phyloP scores from a whole-genome alignment of 495 filamentous ascomycete genomes.

The Tuber umbilicatum region DNA sequence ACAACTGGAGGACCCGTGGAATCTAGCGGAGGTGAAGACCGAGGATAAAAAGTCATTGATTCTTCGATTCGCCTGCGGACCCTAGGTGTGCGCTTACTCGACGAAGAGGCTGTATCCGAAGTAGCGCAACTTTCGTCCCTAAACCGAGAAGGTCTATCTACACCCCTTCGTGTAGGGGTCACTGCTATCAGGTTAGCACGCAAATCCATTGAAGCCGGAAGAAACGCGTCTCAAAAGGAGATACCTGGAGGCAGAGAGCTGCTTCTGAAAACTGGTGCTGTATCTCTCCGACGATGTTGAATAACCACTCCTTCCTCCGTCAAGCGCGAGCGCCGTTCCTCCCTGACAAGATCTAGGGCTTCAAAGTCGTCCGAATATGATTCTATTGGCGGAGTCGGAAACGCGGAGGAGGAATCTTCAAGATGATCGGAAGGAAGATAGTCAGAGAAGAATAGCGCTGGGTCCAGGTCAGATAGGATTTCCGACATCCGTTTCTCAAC shows the following conservation, averaged over 20 bases:
- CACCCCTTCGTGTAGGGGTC: constrained; percentile 35
- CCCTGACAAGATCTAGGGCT: constrained; percentile 50
- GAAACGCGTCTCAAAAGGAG: constrained; percentile 24
- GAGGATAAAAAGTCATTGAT: constrained; percentile 24
- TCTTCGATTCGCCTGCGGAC: constrained; percentile 33
- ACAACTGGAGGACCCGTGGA: background rate
- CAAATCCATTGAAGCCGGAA: constrained; percentile 1
- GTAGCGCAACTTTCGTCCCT: constrained; percentile 13
- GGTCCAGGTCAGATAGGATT: constrained; percentile 38
- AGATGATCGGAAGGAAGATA: constrained; percentile 22
- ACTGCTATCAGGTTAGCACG: constrained; percentile 28
- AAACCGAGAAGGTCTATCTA: constrained; percentile 5
- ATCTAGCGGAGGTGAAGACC: constrained; percentile 21
- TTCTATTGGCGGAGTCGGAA: constrained; percentile 22
- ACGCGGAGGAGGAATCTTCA: constrained; percentile 10
- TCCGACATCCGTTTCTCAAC: constrained; percentile 24
- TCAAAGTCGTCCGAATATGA: constrained; percentile 56
- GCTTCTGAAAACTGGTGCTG: constrained; percentile 57
- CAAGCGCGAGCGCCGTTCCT: constrained; percentile 50
- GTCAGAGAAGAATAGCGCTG: constrained; percentile 32
- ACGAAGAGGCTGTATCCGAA: constrained; percentile 16
- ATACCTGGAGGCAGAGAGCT: constrained; percentile 51
- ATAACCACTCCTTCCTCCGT: constrained; percentile 53
- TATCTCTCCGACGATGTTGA: constrained; percentile 56
- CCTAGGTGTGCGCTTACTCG: constrained; percentile 17